Base-by-base conservation (phyloP, 2,329 filamentous ascomycete species). In the Pseudomassariella vexata region DNA sequence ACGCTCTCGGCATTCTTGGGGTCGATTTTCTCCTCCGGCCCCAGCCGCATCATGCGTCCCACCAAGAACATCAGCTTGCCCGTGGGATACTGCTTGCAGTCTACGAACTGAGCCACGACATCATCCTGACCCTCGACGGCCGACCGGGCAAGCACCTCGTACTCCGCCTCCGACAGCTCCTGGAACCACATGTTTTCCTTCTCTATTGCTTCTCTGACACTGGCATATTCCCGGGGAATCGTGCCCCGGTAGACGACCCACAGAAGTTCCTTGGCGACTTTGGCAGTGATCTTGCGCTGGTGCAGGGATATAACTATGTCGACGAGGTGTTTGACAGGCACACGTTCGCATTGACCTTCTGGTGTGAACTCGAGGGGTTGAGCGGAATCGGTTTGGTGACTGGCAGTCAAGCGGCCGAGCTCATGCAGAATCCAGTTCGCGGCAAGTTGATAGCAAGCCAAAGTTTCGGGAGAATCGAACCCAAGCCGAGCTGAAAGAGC, bases 341-440 rank as follows among this genome's bases (percentile, higher is more conserved):
- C 59, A 19, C 65, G 59, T 8, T 42, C 36, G 39, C 67, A 73
- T 16, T 67, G 57, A 5, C 72, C 71, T 3, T 68, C 59, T 3
- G 60, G 44, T 0, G 65, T 65, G 38, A 71, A 24, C 37, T 56
- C 16, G 53, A 55, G 39, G 6, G 49, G 43, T 8, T 47, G 55
- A 40, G 20, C 56, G 45, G 24, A 56, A 48, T 42, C 42, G 12
- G 47, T 44, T 26, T 51, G 56, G 10, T 53, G 46, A 5, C 75
- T 71, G 2, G 73, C 68, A 9, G 74, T 77, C 9, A 87, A 59
- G 2, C 80, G 79, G 6, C 83, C 84, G 3, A 88, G 67, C 48
- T 88, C 83, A 48, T 89, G 83, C 19, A 88, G 66, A 27, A 85
- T 79, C 83, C 76, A 82, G 47, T 81, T 82, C 3, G 67, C 68